A percentile compares a stretch with the other conserved stretches of the same genome.
Conservation (phyloP, 2,329 filamentous ascomycete genomes). For the Penicillium aurantiogriseum region DNA sequence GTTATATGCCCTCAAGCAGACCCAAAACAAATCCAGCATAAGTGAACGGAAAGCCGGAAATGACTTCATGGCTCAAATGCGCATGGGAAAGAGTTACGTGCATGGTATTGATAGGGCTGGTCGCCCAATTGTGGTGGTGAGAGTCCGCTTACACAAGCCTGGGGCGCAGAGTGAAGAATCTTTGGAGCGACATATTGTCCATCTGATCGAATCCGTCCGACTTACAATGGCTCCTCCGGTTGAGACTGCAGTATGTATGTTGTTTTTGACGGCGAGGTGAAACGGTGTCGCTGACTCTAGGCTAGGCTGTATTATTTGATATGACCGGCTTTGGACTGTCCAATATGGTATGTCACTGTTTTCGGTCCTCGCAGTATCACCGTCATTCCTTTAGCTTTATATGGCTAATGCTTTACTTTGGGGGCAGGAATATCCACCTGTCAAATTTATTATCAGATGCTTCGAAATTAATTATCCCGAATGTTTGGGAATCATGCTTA, state of each 20-base stretch:
- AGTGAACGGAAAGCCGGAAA: constrained; percentile 63
- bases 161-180: constrained; percentile 82
- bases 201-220: constrained; percentile 87
- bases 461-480: constrained; percentile 98
- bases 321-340: constrained; percentile 90
- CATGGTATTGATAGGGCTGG: constrained; percentile 81
- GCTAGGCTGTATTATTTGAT: constrained; percentile 83
- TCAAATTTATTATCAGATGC: constrained; percentile 97
- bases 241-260: constrained; percentile 75
- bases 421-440: constrained; percentile 77
- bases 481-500: constrained; percentile 77
- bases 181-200: constrained; percentile 84
- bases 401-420: neutral
- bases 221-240: constrained; percentile 73
- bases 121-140: constrained; percentile 78
- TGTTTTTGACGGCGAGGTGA: neutral
- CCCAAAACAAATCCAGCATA: constrained; percentile 54
- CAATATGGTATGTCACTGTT: constrained; percentile 70
- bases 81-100: constrained; percentile 86
- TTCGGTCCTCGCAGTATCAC: neutral
- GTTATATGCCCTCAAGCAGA: constrained; percentile 58
- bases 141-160: constrained; percentile 74
- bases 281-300: neutral
- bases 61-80: constrained; percentile 77
- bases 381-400: too few relatives aligned